phyloP scores from a whole-genome alignment of 345 rosid genomes.

The Carallia brachiata region DNA sequence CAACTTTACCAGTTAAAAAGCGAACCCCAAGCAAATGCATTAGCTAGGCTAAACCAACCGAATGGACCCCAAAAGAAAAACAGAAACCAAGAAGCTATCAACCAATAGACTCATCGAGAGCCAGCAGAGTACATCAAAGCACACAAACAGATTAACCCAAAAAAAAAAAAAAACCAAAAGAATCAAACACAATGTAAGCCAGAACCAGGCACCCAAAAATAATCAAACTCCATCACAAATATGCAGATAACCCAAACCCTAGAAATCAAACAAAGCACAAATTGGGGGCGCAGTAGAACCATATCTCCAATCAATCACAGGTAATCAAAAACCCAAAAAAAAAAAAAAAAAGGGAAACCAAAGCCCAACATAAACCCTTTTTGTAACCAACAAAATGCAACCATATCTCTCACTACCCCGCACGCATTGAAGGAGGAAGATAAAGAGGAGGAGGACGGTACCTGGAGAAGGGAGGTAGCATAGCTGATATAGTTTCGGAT shows the following conservation, averaged over 20 bases:
- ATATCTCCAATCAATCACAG: background rate
- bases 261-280: background rate
- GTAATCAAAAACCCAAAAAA: background rate
- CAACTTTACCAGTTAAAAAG: no score
- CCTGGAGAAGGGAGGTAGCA: conserved; percentile 83
- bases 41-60: no score
- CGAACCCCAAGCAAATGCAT: no score
- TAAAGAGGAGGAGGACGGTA: conserved; percentile 7
- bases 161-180: background rate
- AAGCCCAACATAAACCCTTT: background rate
- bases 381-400: no score
- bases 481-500: conserved; percentile 87
- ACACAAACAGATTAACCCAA: no score
- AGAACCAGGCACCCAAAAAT: background rate
- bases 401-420: background rate
- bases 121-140: no score
- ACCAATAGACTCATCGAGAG: no score
- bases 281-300: background rate
- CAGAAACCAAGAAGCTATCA: no score
- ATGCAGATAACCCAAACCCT: background rate
- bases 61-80: no score
- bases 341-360: no score
- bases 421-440: background rate
- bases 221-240: background rate
- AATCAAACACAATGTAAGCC: background rate